A percentile compares a stretch with the other conserved stretches of the same genome.
Evolutionary conservation across 2,329 filamentous ascomycete species (phyloP).

Genomic region (Fusarium foetens): DNA sequence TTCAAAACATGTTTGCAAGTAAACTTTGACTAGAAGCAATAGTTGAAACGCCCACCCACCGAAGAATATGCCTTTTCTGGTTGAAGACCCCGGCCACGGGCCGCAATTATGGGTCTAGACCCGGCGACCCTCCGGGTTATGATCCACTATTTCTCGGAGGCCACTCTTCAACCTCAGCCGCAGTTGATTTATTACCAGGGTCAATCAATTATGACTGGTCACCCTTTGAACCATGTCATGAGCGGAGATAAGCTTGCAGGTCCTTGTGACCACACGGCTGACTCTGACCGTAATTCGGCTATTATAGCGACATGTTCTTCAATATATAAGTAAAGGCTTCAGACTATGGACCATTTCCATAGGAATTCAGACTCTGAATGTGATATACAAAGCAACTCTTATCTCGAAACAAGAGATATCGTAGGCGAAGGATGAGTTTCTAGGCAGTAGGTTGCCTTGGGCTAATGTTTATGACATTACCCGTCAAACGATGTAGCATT

Average conservation of each 20-base stretch:
- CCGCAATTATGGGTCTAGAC: constrained; percentile 34
- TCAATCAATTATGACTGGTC: background rate
- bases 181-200: background rate
- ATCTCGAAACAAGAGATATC: background rate
- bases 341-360: background rate
- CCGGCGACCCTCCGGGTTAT: background rate
- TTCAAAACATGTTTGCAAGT: background rate
- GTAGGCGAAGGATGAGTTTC: background rate
- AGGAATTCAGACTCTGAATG: background rate
- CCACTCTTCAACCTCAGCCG: constrained; percentile 9
- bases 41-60: constrained; percentile 2
- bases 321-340: background rate
- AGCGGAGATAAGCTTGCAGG: background rate
- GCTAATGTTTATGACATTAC: background rate
- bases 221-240: background rate
- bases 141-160: constrained; percentile 20
- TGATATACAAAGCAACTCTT: background rate
- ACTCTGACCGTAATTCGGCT: background rate
- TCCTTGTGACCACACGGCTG: background rate
- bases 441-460: background rate
- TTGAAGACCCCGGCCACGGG: constrained; percentile 8
- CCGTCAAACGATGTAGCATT: background rate
- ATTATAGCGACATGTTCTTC: background rate
- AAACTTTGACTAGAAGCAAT: constrained; percentile 19
- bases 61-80: background rate